Conservation (phyloP, 805 yeast species). For the Candida chauliodis region DNA sequence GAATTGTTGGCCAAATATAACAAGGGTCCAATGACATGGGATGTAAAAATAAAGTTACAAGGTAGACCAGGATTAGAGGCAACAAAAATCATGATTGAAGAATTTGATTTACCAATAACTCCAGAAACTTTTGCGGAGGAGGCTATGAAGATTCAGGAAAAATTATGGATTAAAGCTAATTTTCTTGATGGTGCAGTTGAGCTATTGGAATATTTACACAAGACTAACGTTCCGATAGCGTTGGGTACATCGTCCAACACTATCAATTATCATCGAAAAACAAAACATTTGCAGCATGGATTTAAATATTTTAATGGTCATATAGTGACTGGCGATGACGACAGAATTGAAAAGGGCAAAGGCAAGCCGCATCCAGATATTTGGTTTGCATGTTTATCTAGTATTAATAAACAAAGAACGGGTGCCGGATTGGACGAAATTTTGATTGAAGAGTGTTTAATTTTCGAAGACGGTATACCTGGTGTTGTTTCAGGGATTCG, state of each 20-base stretch:
- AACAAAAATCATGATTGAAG: conserved; percentile 58
- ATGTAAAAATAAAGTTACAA: conserved; percentile 78
- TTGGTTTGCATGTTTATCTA: conserved; percentile 76
- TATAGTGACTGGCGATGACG: conserved; percentile 85
- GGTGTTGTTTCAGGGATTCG: conserved; percentile 84
- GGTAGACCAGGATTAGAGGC: conserved; percentile 89
- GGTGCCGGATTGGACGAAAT: conserved; percentile 45
- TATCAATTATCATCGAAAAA: conserved; percentile 64
- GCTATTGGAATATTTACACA: conserved; percentile 52
- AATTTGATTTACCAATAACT: conserved; percentile 61
- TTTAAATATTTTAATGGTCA: conserved; percentile 62
- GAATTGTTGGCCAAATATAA: conserved; percentile 64
- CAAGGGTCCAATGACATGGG: conserved; percentile 86
- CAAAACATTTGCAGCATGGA: conserved; percentile 61
- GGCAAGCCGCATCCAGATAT: conserved; percentile 96
- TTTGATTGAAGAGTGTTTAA: conserved; percentile 71
- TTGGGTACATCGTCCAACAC: conserved; percentile 81
- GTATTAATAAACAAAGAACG: conserved; percentile 56
- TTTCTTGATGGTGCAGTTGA: conserved; percentile 86
- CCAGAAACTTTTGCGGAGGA: conserved; percentile 58
- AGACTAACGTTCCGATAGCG: conserved; percentile 69
- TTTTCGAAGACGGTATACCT: conserved; percentile 94
- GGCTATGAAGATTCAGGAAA: conserved; percentile 53
- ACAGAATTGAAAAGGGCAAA: conserved; percentile 73
- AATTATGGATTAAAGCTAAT: conserved; percentile 57